phyloP scores from a whole-genome alignment of 2,329 filamentous ascomycete species.

The Alternaria sp. region DNA sequence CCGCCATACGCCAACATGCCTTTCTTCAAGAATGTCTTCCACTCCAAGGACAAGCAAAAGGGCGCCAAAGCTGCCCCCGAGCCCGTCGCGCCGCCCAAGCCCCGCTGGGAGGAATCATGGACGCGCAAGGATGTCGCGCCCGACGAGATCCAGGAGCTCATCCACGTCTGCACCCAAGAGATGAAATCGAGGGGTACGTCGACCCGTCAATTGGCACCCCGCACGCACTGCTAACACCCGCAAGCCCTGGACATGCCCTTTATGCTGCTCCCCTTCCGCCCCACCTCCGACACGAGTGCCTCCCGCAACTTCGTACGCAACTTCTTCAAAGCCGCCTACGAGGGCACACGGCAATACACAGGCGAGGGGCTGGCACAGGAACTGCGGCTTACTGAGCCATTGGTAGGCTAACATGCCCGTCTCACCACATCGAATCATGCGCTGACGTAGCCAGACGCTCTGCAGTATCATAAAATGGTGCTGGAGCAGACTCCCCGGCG shows the following conservation, averaged over 20 bases:
- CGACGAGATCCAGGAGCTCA: slow-evolving; percentile 87
- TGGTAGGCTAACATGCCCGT: slow-evolving; percentile 65
- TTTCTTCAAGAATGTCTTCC: slow-evolving; percentile 50
- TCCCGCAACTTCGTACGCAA: slow-evolving; percentile 91
- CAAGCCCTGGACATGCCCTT: slow-evolving; percentile 89
- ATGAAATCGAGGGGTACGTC: slow-evolving; percentile 87
- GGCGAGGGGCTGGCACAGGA: slow-evolving; percentile 82
- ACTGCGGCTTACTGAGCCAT: slow-evolving; percentile 88
- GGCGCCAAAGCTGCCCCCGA: slow-evolving; percentile 36
- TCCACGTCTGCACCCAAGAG: slow-evolving; percentile 84
- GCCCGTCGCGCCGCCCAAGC: slow-evolving; percentile 64
- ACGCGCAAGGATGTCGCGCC: slow-evolving; percentile 80
- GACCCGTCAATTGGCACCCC: not conserved
- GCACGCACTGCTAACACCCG: slow-evolving; percentile 24
- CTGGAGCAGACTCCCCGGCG: slow-evolving; percentile 89
- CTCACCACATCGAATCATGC: not conserved
- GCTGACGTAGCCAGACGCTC: slow-evolving; percentile 69
- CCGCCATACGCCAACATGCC: slow-evolving; percentile 37
- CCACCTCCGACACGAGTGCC: slow-evolving; percentile 87
- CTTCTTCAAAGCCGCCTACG: slow-evolving; percentile 77
- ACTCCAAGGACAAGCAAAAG: slow-evolving; percentile 43
- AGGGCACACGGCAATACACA: slow-evolving; percentile 62
- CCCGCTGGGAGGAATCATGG: slow-evolving; percentile 88
- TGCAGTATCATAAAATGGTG: slow-evolving; percentile 98
- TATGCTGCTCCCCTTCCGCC: slow-evolving; percentile 90